Conservation (phyloP, 2,329 filamentous ascomycete genomes). For the Aspergillus amoenus region DNA sequence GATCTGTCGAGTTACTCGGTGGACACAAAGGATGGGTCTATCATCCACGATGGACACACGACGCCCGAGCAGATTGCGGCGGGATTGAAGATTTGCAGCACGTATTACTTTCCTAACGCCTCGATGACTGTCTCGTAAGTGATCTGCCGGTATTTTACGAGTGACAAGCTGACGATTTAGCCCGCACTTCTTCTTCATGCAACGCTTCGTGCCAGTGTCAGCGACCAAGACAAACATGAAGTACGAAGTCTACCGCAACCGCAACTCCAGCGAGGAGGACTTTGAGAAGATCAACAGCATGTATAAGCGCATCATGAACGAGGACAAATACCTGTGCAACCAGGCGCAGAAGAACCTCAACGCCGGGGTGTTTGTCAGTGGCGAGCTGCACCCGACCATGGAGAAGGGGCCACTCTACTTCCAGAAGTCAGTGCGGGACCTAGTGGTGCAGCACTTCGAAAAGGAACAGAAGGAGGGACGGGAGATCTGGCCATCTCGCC, state of each 20-base stretch:
- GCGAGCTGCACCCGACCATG: constrained; percentile 58
- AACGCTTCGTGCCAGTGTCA: constrained; percentile 58
- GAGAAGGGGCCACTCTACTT: constrained; percentile 60
- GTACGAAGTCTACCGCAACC: constrained; percentile 65
- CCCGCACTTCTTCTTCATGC: constrained; percentile 62
- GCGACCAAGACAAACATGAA: constrained; percentile 55
- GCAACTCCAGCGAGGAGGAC: constrained; percentile 56
- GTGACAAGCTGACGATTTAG: constrained; percentile 26
- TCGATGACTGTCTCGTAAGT: constrained; percentile 35
- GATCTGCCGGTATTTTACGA: not conserved
- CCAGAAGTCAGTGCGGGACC: constrained; percentile 52
- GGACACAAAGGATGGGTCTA: constrained; percentile 48
- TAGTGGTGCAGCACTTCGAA: constrained; percentile 48
- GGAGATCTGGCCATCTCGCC: constrained; percentile 55
- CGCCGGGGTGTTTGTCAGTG: constrained; percentile 60
- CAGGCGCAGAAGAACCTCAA: constrained; percentile 60
- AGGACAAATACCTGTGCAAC: constrained; percentile 63
- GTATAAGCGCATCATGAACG: constrained; percentile 64
- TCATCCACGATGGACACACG: constrained; percentile 49
- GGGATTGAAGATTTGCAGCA: constrained; percentile 41
- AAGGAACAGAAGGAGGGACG: constrained; percentile 46
- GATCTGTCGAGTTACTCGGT: constrained; percentile 57
- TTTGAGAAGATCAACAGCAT: constrained; percentile 58
- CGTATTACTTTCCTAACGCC: constrained; percentile 37
- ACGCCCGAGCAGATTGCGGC: constrained; percentile 49